Percentiles rank a stretch among this genome's conserved stretches.
These are phyloP conservation scores for Schwanniomyces etchellsii DNA, from an alignment of 1,139 yeast species.

Conservation along the genomic window DNA sequence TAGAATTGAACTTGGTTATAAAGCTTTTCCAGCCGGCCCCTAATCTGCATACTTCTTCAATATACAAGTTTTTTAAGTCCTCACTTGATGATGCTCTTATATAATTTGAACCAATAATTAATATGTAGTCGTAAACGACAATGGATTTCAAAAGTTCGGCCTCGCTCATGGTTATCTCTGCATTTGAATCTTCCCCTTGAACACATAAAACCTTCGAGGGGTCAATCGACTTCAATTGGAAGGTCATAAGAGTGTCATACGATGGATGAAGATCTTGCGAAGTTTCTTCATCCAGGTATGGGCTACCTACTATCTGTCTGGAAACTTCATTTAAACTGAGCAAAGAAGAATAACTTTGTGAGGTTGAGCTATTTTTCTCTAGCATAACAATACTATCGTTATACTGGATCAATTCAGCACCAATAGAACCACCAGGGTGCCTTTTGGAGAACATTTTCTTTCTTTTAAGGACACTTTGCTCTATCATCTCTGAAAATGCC, in stretches of 20 bases:
- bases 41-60: background rate
- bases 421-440: conserved; percentile 93
- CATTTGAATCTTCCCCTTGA: background rate
- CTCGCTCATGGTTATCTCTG: conserved; percentile 10
- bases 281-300: background rate
- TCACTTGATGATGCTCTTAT: background rate
- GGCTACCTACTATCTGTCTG: background rate
- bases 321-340: conserved; percentile 1
- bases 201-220: background rate
- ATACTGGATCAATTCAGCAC: conserved; percentile 39
- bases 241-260: background rate
- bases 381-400: background rate
- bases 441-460: conserved; percentile 55
- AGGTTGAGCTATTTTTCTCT: background rate
- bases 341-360: background rate
- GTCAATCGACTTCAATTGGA: background rate
- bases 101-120: conserved; percentile 2
- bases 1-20: no score
- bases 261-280: background rate
- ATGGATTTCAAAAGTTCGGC: conserved; percentile 23
- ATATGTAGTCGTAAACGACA: conserved; percentile 24
- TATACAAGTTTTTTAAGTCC: background rate
- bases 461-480: conserved; percentile 49
- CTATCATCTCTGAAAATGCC: conserved; percentile 64
- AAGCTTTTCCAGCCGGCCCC: background rate